Evolutionary conservation across 768 basidiomycete genomes (phyloP).

Genomic region (Hysterangium stoloniferum): DNA sequence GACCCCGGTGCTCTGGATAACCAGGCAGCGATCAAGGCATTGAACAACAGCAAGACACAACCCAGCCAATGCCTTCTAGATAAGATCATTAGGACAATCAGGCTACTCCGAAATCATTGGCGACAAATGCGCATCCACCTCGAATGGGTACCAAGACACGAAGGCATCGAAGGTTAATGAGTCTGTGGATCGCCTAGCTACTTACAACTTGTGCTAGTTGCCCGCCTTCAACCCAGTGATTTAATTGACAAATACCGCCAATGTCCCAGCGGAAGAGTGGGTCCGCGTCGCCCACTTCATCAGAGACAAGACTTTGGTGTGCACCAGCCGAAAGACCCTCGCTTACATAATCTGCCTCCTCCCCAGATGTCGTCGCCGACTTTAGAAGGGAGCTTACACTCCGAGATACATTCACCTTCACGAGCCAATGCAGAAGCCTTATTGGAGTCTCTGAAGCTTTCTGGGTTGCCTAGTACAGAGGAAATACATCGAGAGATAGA

Average conservation of each 20-base stretch:
- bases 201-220: no score
- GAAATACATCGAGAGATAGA: slow-evolving; percentile 66
- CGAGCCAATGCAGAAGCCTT: slow-evolving; percentile 31
- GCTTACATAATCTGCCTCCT: no score
- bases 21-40: slow-evolving; percentile 13
- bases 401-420: slow-evolving; percentile 2
- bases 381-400: background rate
- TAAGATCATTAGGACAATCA: slow-evolving; percentile 9
- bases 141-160: slow-evolving; percentile 18
- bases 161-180: slow-evolving; percentile 12
- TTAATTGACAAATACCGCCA: no score
- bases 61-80: slow-evolving; percentile 13
- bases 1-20: slow-evolving; percentile 15
- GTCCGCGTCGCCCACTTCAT: no score
- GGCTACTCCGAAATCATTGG: background rate
- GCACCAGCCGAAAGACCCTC: no score
- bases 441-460: slow-evolving; percentile 52
- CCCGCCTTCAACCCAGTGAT: no score
- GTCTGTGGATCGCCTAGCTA: no score
- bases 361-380: background rate
- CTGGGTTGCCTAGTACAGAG: slow-evolving; percentile 46
- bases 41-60: background rate
- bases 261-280: no score
- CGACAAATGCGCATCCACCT: slow-evolving; percentile 7
- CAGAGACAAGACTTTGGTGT: no score